Base-by-base conservation (phyloP, 2,329 filamentous ascomycete genomes). In the Coniochaeta prunicola region DNA sequence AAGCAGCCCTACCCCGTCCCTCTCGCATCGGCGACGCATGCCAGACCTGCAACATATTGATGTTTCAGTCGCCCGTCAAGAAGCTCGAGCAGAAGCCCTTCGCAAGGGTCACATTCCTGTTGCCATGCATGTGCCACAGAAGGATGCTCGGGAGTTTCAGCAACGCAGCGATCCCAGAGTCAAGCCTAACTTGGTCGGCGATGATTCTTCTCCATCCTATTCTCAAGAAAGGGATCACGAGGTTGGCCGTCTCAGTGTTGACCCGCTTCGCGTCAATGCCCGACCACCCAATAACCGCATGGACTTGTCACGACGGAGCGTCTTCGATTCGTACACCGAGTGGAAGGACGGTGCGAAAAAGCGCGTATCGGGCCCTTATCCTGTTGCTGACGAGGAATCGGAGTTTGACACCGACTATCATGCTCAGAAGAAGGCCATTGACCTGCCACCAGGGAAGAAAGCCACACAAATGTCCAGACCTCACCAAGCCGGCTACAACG, bases 171-270 rank as follows among this genome's bases (percentile, higher is more conserved):
- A 42, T 3, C 38, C 4, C 10, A 24, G 17, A 19, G n/a, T 28
- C 9, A 53, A 53, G 24, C 19, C 21, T 31, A 53, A 13, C 45
- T 21, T 58, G 59, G 31, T 50, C 61, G 19, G 53, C 53, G 60
- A 67, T 19, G 63, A 67, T 17, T 60, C 67, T 6, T 68, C 70
- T 8, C 73, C 71, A 10, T 57, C 65, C 33, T 74, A 74, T 54
- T 73, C 71, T 30, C 21, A 50, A 26, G 26, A 50, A 15, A 21
- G 24, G n/a, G 26, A 50, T 30, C 13, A 17, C 26, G 21, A 5
- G 6, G 21, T 30, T 12, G 21, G 21, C 24, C 45, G 45, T 56
- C 61, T 58, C 57, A 58, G 53, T 2, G 58, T 71, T 59, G 69
- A 66, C 59, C 69, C 68, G 5, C 65, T 70, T 6, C 65, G 62